phyloP scores from a whole-genome alignment of 2,329 filamentous ascomycete genomes.

The Ophiostoma himal-ulmi region DNA sequence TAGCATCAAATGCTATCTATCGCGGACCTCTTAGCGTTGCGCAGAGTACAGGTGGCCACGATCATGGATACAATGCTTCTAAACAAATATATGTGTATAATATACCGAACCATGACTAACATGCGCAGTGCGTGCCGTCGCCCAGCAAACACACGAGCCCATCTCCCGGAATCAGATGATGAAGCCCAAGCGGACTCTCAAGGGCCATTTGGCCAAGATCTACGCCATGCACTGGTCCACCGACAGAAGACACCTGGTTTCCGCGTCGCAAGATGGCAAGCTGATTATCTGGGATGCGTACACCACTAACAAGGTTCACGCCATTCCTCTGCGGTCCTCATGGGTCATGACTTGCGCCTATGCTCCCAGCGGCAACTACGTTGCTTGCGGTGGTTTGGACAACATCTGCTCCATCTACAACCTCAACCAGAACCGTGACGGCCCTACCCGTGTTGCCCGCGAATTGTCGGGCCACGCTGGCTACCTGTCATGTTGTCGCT shows the following conservation, averaged over 20 bases:
- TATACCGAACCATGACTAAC: slow-evolving; percentile 20
- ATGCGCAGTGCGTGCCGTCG: slow-evolving; percentile 74
- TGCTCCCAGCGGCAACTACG: slow-evolving; percentile 95
- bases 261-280: slow-evolving; percentile 97
- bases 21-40: not conserved
- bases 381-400: slow-evolving; percentile 95
- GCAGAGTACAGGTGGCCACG: not conserved
- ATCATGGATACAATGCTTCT: not conserved
- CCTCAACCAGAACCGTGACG: slow-evolving; percentile 86
- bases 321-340: slow-evolving; percentile 91
- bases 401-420: slow-evolving; percentile 99
- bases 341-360: slow-evolving; percentile 99
- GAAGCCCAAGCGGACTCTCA: slow-evolving; percentile 94
- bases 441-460: slow-evolving; percentile 90
- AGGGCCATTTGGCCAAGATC: slow-evolving; percentile 97
- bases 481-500: slow-evolving; percentile 96
- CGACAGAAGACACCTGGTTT: slow-evolving; percentile 92
- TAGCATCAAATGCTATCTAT: not conserved
- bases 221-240: slow-evolving; percentile 99
- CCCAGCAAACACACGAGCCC: slow-evolving; percentile 84
- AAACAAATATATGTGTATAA: not conserved
- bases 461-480: slow-evolving; percentile 96
- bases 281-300: slow-evolving; percentile 99
- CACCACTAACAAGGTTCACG: slow-evolving; percentile 98
- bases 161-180: slow-evolving; percentile 87